Percentiles rank a stretch among this genome's conserved stretches.
Evolutionary conservation across 1,284 basidiomycete genomes (phyloP).

Genomic region (Mycena sp.): DNA sequence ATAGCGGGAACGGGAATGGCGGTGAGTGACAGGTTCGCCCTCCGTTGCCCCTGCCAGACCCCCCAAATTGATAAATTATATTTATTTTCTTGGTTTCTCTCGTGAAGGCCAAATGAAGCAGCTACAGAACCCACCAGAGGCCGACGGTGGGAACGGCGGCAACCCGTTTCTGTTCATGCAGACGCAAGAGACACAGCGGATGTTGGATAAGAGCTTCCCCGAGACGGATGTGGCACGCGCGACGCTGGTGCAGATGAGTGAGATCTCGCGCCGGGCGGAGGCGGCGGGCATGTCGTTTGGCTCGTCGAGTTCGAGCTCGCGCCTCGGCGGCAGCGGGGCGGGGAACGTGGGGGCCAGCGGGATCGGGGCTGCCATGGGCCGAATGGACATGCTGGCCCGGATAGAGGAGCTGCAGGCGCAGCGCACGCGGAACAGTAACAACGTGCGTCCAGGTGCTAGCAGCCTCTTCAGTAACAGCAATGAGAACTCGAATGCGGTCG

Average conservation of each 20-base stretch:
- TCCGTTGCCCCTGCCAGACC: slow-evolving; percentile 14
- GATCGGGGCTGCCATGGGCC: slow-evolving; percentile 28
- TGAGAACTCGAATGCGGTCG: too few relatives aligned
- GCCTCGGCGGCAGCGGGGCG: background rate
- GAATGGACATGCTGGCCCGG: slow-evolving; percentile 30
- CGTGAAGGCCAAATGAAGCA: slow-evolving; percentile 30
- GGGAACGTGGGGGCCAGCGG: slow-evolving; percentile 24
- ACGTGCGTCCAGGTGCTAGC: too few relatives aligned
- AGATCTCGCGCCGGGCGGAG: slow-evolving; percentile 29
- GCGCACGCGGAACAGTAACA: slow-evolving; percentile 2
- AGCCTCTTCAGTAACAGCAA: background rate
- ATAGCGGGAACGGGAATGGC: slow-evolving; percentile 37
- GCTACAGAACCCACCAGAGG: slow-evolving; percentile 5
- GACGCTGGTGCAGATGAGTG: slow-evolving; percentile 31
- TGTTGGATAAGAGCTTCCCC: slow-evolving; percentile 28
- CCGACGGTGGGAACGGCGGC: background rate
- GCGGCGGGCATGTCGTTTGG: slow-evolving; percentile 31
- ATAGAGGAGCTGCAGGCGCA: slow-evolving; percentile 31
- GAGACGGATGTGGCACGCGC: slow-evolving; percentile 30
- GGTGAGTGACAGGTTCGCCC: slow-evolving; percentile 44
- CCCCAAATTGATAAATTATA: slow-evolving; percentile 16
- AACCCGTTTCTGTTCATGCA: slow-evolving; percentile 61
- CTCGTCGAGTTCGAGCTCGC: background rate
- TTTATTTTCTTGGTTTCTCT: slow-evolving; percentile 15
- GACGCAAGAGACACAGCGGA: slow-evolving; percentile 57